These are phyloP conservation scores for Nicotiana sylvestris DNA, from an alignment of 257 asterid species.

Conservation along the genomic window DNA sequence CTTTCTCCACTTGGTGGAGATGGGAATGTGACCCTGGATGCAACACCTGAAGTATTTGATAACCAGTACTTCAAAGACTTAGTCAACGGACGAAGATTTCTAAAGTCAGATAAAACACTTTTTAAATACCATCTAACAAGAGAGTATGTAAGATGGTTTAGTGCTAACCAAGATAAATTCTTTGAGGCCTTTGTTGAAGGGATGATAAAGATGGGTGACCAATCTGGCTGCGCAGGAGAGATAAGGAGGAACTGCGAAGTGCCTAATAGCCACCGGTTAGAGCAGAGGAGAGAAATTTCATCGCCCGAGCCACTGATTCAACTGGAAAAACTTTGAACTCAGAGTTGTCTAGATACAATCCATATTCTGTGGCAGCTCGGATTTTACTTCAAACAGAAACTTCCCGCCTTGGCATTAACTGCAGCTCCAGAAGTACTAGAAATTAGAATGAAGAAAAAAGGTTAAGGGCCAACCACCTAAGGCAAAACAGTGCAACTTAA, in stretches of 20 bases:
- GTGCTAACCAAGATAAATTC: constrained; percentile 35
- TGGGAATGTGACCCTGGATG: constrained; percentile 61
- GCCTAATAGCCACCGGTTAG: constrained; percentile 24
- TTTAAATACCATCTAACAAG: constrained; percentile 42
- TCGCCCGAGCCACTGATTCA: neutral
- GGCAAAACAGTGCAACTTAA: neutral
- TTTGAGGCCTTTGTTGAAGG: constrained; percentile 56
- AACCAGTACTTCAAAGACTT: constrained; percentile 80
- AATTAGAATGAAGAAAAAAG: neutral
- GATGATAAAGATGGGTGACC: constrained; percentile 74
- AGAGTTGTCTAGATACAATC: neutral
- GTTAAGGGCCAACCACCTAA: neutral
- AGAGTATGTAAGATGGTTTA: constrained; percentile 43
- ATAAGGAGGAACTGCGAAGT: constrained; percentile 59
- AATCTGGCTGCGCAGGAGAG: constrained; percentile 55
- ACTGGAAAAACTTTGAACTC: neutral
- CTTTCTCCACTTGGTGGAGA: constrained; percentile 76
- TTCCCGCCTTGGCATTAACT: neutral
- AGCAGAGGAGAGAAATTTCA: neutral
- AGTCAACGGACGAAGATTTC: constrained; percentile 60
- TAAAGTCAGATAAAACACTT: constrained; percentile 74
- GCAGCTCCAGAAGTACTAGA: neutral
- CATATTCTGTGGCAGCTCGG: neutral
- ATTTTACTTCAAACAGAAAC: neutral
- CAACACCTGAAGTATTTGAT: constrained; percentile 61